Percentiles rank a stretch among this genome's conserved stretches.
Evolutionary conservation across 768 basidiomycete species (phyloP).

Genomic region (Suillus occidentalis): DNA sequence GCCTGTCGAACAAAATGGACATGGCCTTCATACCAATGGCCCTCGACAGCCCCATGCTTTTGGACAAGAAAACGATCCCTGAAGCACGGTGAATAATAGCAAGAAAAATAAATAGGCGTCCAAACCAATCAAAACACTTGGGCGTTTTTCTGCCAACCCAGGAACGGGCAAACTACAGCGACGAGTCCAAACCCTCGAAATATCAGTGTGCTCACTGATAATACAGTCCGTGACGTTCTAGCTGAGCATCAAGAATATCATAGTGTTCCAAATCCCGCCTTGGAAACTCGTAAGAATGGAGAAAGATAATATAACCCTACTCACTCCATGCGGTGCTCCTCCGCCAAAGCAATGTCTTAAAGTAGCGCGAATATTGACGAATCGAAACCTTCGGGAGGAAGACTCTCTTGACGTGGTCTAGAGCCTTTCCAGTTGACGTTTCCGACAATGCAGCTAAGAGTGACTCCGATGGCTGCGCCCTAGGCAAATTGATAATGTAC

Average conservation of each 20-base stretch:
- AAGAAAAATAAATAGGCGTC: constrained; percentile 32
- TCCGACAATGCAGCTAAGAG: constrained; percentile 6
- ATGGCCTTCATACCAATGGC: constrained; percentile 37
- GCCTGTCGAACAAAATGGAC: constrained; percentile 48
- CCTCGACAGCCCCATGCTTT: constrained; percentile 11
- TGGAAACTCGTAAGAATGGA: constrained; percentile 2
- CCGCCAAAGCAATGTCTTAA: constrained; percentile 48
- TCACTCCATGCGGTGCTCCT: constrained; percentile 50
- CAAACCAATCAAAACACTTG: constrained; percentile 56
- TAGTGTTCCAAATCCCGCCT: constrained; percentile 39
- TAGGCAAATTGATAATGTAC: constrained; percentile 14
- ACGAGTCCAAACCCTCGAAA: background rate
- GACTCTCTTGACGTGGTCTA: constrained; percentile 26
- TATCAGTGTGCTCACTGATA: constrained; percentile 35
- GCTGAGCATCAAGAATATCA: constrained; percentile 35
- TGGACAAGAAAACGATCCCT: constrained; percentile 34
- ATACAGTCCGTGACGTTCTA: constrained; percentile 10
- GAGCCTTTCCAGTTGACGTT: constrained; percentile 14
- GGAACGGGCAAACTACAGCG: constrained; percentile 46
- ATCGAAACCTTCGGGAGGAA: constrained; percentile 39
- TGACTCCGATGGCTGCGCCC: constrained; percentile 5
- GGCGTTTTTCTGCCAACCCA: constrained; percentile 58
- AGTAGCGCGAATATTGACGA: constrained; percentile 42
- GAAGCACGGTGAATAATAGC: background rate
- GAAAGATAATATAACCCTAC: constrained; percentile 13